Base-by-base conservation (phyloP, 2,329 filamentous ascomycete genomes). In the Akanthomyces muscarius region DNA sequence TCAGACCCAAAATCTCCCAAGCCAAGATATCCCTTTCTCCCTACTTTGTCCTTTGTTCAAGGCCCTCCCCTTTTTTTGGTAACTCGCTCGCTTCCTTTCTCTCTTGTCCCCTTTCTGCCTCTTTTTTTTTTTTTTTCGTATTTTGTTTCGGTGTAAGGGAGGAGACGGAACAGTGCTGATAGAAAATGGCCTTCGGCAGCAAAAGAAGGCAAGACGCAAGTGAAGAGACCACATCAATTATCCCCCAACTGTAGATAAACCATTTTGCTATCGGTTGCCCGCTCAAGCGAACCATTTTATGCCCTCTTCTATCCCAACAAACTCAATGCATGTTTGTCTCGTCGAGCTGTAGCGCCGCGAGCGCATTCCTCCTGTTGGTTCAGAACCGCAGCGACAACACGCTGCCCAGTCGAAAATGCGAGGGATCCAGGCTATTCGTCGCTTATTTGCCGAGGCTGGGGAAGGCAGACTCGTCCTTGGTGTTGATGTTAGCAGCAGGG, bases 401-500 rank as follows among this genome's bases (percentile, higher is more conserved):
- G 14, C 36, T 23, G n/a, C 16, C 48, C 38, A 61, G 8, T 61
- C 30, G 23, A 30, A 38, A 47, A 36, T 42, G 51, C 59, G 63
- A 57, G 63, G 57, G 52, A 62, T 60, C 14, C 25, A 58, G 53
- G 58, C 56, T 7, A 13, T 36, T 41, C 23, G 33, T 70, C 68
- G 68, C 70, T 73, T 81, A 83, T 73, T 80, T 79, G 75, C 80
- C 83, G 69, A 87, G 78, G 79, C 81, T 85, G 71, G 84, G 84
- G 81, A 87, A 86, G 66, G 83, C 83, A 68, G 75, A 77, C 79
- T 84, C 76, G 69, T 86, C 83, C 71, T 74, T 81, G 72, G 81
- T 80, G 80, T 86, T 85, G 77, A 86, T 81, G 69, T 76, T 67
- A 69, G 76, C 73, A 68, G 77, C 71, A 67, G 38, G 7, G 10